Percentiles rank a stretch among this genome's conserved stretches.
These are phyloP conservation scores for Pichia eremophila DNA, from an alignment of 805 yeast species.

Conservation along the genomic window DNA sequence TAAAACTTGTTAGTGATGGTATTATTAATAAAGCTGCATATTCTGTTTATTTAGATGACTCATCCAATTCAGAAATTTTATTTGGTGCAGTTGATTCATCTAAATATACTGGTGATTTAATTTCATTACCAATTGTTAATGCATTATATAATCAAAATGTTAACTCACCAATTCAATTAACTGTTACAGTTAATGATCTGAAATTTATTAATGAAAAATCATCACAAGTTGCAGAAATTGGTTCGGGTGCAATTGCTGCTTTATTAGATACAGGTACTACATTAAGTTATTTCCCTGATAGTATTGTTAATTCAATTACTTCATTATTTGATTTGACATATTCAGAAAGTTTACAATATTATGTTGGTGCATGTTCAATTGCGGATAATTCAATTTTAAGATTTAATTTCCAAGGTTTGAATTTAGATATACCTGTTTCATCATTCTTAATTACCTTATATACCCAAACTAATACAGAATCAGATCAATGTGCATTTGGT, in stretches of 20 bases:
- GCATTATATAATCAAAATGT: conserved; percentile 26
- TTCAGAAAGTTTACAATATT: conserved; percentile 33
- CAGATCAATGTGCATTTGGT: conserved; percentile 37
- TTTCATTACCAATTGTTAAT: conserved; percentile 44
- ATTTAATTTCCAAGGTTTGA: conserved; percentile 52
- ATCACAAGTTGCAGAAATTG: conserved; percentile 16
- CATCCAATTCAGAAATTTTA: conserved; percentile 44
- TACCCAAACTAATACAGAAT: conserved; percentile 12
- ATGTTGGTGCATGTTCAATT: conserved; percentile 35
- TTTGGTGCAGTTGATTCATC: conserved; percentile 68
- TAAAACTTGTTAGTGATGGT: conserved; percentile 48
- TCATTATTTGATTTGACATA: conserved; percentile 33
- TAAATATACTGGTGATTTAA: conserved; percentile 45
- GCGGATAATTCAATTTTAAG: conserved; percentile 23
- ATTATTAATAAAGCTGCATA: conserved; percentile 45
- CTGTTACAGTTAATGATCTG: conserved; percentile 38
- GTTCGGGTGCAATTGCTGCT: conserved; percentile 28
- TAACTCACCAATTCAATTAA: conserved; percentile 34
- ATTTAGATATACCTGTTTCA: conserved; percentile 40
- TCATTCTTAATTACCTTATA: conserved; percentile 16
- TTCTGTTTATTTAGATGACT: conserved; percentile 50
- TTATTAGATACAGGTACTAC: conserved; percentile 55
- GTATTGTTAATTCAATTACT: conserved; percentile 19
- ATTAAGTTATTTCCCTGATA: conserved; percentile 34
- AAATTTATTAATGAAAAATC: conserved; percentile 7